Evolutionary conservation across 257 asterid genomes (phyloP), one percentile per base, ranked within the genome.

Genomic region (Solanum pinnatisectum): DNA sequence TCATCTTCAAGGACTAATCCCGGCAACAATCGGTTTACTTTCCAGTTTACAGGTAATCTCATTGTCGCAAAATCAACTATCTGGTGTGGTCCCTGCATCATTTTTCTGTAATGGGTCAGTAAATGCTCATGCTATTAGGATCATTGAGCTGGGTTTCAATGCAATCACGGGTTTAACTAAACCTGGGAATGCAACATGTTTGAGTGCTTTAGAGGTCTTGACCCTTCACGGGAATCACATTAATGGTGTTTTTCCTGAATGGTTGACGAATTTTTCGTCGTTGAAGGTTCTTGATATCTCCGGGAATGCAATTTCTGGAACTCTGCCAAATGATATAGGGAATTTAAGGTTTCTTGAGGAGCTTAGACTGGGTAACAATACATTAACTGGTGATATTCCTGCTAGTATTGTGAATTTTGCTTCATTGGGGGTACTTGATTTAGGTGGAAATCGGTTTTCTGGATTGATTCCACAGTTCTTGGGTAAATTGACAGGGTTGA

Each of bases 141-240:
- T 89, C 81, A 90, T 93, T 87, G 92, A 88, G 88, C 88, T 95
- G n/a, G 95, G 95, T 22, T 93, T 93, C 86, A 95, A 95, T 91
- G 90, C 89, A 60, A 89, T 94, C 91, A 93, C 91, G 39, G 92
- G 88, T n/a, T 90, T 95, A 87, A 93, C 44, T 13, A 36, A 60
- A 33, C 92, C 91, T 0, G 87, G 67, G 15, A 42, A 92, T 91
- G 72, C 82, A 81, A 63, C 90, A 93, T 90, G 92, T 82, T 88
- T 42, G 2, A 71, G 84, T 72, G 25, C 25, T 86, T 78, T 95
- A 90, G 92, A 92, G 91, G 90, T 88, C 60, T 91, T 95, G 92
- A 92, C 89, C 86, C 89, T 95, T 87, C 93, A 89, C 83, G 83
- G 87, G 60, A 95, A 95, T 86, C 87, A 35, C 22, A 88, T 95